Evolutionary conservation across 768 basidiomycete species (phyloP).

Genomic region (Termitomyces sp.): DNA sequence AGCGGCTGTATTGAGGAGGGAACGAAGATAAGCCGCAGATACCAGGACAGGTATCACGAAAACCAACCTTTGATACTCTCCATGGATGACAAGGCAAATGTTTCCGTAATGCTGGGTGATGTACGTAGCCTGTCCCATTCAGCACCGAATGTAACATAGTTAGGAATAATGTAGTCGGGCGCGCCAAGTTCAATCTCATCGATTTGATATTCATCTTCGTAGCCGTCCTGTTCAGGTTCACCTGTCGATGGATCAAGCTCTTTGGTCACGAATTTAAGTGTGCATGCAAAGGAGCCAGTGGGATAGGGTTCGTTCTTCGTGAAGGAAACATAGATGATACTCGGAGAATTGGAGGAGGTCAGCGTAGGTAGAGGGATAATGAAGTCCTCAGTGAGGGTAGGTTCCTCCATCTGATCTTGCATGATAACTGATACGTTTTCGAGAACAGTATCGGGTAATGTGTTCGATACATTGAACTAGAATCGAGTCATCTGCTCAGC

Average conservation of each 20-base stretch:
- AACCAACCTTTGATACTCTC: constrained; percentile 88
- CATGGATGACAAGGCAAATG: constrained; percentile 89
- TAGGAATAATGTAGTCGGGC: constrained; percentile 95
- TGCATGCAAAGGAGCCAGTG: constrained; percentile 83
- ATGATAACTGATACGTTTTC: constrained; percentile 94
- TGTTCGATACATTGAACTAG: constrained; percentile 97
- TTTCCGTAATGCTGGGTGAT: constrained; percentile 82
- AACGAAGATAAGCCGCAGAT: constrained; percentile 13
- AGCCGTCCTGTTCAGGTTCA: constrained; percentile 97
- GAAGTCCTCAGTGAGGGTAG: constrained; percentile 86
- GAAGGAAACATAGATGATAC: constrained; percentile 91
- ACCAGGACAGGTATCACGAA: constrained; percentile 9
- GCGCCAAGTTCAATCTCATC: constrained; percentile 95
- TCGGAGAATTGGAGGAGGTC: constrained; percentile 69
- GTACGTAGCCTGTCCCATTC: constrained; percentile 94
- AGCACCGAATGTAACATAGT: constrained; percentile 84
- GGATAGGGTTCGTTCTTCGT: constrained; percentile 79
- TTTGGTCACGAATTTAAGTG: constrained; percentile 94
- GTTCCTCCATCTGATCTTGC: constrained; percentile 73
- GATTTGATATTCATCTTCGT: constrained; percentile 96
- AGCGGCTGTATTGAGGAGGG: constrained; percentile 58
- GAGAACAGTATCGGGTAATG: constrained; percentile 90
- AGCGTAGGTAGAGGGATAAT: constrained; percentile 83
- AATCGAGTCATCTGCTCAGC: neutral
- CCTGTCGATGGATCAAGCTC: constrained; percentile 96